phyloP scores from a whole-genome alignment of 176 grass and related monocot genomes.

The Ananas comosus region DNA sequence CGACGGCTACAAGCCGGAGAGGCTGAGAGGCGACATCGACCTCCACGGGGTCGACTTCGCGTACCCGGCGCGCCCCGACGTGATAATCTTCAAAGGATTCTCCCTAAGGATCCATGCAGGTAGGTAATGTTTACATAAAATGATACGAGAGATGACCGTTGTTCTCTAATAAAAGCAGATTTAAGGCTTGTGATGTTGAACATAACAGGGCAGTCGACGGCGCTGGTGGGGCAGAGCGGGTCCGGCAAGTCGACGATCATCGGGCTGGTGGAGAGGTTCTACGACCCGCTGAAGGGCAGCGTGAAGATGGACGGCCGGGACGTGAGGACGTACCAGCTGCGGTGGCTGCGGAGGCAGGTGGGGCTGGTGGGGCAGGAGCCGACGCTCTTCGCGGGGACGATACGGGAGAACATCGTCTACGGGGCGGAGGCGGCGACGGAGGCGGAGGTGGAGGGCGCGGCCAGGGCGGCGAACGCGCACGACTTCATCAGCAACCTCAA shows the following conservation, averaged over 20 bases:
- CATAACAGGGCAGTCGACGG: conserved; percentile 67
- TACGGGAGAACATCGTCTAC: conserved; percentile 75
- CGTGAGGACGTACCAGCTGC: conserved; percentile 65
- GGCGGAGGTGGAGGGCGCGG: conserved; percentile 66
- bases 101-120: conserved; percentile 69
- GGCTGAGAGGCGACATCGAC: conserved; percentile 62
- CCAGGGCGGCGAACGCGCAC: conserved; percentile 79
- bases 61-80: conserved; percentile 62
- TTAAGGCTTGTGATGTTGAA: too few relatives aligned
- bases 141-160: too few relatives aligned
- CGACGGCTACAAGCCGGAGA: conserved; percentile 50
- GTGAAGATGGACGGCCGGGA: conserved; percentile 69
- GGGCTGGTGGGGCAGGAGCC: conserved; percentile 92
- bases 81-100: conserved; percentile 82
- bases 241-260: conserved; percentile 97
- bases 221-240: conserved; percentile 88
- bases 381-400: conserved; percentile 77
- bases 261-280: conserved; percentile 87
- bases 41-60: conserved; percentile 67
- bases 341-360: conserved; percentile 57
- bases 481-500: conserved; percentile 89
- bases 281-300: conserved; percentile 60
- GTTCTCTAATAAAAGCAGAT: too few relatives aligned
- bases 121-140: too few relatives aligned
- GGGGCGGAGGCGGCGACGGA: conserved; percentile 49